Conservation (phyloP, 257 asterid genomes). For the Capsicum rhomboideum region DNA sequence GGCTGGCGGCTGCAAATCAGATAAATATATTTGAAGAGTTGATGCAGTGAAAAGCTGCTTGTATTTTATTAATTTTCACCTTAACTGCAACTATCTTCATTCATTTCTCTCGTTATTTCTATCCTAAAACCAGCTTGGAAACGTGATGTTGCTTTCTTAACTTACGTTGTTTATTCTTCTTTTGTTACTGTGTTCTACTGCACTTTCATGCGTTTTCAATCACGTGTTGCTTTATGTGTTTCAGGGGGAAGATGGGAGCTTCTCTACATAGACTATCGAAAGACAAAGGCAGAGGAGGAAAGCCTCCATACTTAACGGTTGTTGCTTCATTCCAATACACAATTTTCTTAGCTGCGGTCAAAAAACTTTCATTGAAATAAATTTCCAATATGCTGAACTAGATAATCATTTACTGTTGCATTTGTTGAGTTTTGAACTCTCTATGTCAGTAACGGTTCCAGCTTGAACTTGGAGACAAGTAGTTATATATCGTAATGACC, state of each 20-base stretch:
- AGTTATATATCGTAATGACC: not conserved
- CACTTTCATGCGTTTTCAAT: not conserved
- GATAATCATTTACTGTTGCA: not conserved
- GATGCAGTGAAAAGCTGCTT: not conserved
- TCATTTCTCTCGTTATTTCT: not conserved
- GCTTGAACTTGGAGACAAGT: not conserved
- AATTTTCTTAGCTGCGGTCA: not conserved
- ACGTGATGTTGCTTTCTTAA: not conserved
- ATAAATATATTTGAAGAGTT: not conserved
- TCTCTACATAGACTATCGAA: conserved; percentile 44
- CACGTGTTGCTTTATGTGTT: not conserved
- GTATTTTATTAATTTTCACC: not conserved
- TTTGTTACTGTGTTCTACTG: not conserved
- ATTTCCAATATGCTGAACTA: not conserved
- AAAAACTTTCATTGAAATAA: not conserved
- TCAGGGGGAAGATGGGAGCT: conserved; percentile 80
- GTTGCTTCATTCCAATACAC: not conserved
- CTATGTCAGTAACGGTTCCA: not conserved
- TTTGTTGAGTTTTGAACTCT: not conserved
- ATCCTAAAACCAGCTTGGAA: not conserved
- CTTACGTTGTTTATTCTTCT: not conserved
- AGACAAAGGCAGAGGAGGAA: conserved; percentile 43
- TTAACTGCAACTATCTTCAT: not conserved
- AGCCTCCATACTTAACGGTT: conserved; percentile 72
- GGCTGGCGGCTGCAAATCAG: not conserved